Evolutionary conservation across 108 stramenopile genomes (phyloP).

Genomic region (Discostella stelligeroides): DNA sequence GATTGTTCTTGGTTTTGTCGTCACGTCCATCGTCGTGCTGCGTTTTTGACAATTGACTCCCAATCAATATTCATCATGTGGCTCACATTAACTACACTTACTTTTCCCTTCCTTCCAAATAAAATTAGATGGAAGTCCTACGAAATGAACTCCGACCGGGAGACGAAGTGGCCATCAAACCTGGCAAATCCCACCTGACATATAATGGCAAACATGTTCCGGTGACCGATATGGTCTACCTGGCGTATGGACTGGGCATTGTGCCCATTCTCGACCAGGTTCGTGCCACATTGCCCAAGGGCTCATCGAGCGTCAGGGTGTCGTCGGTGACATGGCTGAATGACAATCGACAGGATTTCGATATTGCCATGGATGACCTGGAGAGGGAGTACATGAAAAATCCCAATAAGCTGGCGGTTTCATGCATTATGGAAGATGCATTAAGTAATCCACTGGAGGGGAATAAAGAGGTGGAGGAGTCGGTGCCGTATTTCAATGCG

Average conservation of each 20-base stretch:
- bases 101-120: neutral
- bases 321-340: constrained; percentile 72
- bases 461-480: constrained; percentile 57
- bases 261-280: constrained; percentile 74
- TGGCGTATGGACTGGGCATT: constrained; percentile 65
- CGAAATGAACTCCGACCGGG: constrained; percentile 62
- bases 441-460: constrained; percentile 54
- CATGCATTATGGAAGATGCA: constrained; percentile 62
- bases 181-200: constrained; percentile 53
- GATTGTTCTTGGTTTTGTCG: no score
- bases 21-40: neutral
- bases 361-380: constrained; percentile 62
- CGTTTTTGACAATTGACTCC: no score
- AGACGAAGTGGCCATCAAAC: constrained; percentile 75
- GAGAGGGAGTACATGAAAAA: constrained; percentile 73
- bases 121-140: constrained; percentile 56
- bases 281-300: constrained; percentile 57
- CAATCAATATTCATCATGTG: neutral
- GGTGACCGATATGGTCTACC: constrained; percentile 73
- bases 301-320: constrained; percentile 59
- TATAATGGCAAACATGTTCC: constrained; percentile 71
- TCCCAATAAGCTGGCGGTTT: constrained; percentile 71
- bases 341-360: constrained; percentile 61
- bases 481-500: constrained; percentile 65
- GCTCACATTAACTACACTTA: neutral